Evolutionary conservation across 2,329 filamentous ascomycete species (phyloP).

Genomic region (Calonectria montana): DNA sequence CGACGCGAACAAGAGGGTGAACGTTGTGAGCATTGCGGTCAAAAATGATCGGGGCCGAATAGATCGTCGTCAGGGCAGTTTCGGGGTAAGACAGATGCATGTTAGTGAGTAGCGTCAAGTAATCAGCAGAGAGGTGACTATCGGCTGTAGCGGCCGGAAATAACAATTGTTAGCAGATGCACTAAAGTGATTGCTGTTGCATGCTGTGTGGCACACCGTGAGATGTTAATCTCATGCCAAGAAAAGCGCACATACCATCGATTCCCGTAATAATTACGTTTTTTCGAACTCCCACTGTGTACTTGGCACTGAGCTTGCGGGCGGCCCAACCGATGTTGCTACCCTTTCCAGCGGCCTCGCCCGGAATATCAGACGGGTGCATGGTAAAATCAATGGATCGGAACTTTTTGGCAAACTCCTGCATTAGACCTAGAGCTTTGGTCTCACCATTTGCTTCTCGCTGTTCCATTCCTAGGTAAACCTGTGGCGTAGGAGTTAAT

Average conservation of each 20-base stretch:
- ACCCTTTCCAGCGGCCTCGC: constrained; percentile 79
- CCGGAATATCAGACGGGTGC: constrained; percentile 73
- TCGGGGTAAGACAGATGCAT: constrained; percentile 72
- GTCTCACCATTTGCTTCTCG: constrained; percentile 70
- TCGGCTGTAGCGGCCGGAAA: constrained; percentile 62
- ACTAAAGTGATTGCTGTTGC: not conserved
- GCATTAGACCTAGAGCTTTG: constrained; percentile 72
- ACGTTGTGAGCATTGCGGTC: constrained; percentile 78
- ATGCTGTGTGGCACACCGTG: not conserved
- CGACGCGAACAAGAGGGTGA: constrained; percentile 75
- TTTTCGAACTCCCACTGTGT: constrained; percentile 62
- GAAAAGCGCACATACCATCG: constrained; percentile 67
- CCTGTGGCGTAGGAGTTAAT: constrained; percentile 53
- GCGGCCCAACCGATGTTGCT: constrained; percentile 81
- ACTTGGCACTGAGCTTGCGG: constrained; percentile 72
- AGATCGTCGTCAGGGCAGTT: constrained; percentile 71
- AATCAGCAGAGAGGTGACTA: constrained; percentile 76
- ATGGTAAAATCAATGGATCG: constrained; percentile 74
- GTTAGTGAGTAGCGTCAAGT: constrained; percentile 72
- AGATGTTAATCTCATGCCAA: constrained; percentile 16
- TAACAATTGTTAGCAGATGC: constrained; percentile 21
- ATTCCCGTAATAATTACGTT: constrained; percentile 78
- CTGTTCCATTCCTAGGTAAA: constrained; percentile 80
- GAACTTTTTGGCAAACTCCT: constrained; percentile 73
- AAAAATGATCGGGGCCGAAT: constrained; percentile 78